Base-by-base conservation (phyloP, 768 basidiomycete species). In the Russula brevipes region DNA sequence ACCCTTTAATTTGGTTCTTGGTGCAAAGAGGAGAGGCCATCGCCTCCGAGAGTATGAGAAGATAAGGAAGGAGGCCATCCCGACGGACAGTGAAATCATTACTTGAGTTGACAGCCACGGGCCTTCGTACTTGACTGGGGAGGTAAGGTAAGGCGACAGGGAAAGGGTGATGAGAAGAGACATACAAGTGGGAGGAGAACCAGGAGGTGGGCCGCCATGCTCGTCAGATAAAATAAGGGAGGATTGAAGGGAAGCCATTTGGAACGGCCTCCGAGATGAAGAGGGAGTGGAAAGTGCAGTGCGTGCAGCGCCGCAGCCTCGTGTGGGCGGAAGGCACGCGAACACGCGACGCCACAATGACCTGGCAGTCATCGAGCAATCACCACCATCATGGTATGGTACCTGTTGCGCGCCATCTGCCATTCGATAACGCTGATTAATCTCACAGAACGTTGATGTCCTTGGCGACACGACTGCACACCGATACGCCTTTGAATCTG, bases 21-120 rank as follows among this genome's bases (percentile, higher is more conserved):
- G 94, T 4, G 94, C 91, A 73, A 94, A 99, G 4, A 92, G 78
- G 7, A 97, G 75, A 10, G 93, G 91, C 89, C 91, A 96, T 70
- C 91, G 79, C 6, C 87, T 90, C 10, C 97, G 80, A 68, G 86
- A 87, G 70, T 93, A 91, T 4, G 89, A 96, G 76, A 99, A 99
- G 4, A 92, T 71, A 16, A 97, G 71, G 75, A 98, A 94, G 0
- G 91, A 89, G 4, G 79, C 73, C 1, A 94, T 46, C 2, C 97
- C 96, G 61, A 99, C 85, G 17, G 81, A 74, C 12, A 82, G 77
- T 4, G 96, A 90, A 38, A 98, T 83, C 2, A 81, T 74, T 17
- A 96, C 77, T 73, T 98, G 96, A 1, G 95, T 97, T 24, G 85
- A 85, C 74, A 99, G 89, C 97, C 97, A 98, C 39, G 94, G 94